These are phyloP conservation scores for Saxophila tyrrhenica DNA, from an alignment of 495 filamentous ascomycete species.

Conservation along the genomic window DNA sequence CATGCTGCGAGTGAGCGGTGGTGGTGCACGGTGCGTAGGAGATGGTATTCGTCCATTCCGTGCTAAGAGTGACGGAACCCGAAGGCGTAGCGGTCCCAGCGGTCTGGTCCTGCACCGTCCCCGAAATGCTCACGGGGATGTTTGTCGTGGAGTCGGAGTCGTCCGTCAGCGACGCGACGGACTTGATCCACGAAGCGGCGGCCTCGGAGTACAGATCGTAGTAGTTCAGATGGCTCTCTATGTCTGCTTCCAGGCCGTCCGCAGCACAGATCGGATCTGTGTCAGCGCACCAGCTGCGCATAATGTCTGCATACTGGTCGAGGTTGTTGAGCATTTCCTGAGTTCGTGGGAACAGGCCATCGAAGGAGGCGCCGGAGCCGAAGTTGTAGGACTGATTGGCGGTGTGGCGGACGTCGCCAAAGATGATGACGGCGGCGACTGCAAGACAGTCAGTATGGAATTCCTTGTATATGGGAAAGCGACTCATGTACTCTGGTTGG, in stretches of 20 bases:
- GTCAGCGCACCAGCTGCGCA: conserved; percentile 16
- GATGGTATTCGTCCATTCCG: background rate
- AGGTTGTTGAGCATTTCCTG: background rate
- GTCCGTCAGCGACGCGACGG: conserved; percentile 1
- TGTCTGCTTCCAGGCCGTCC: background rate
- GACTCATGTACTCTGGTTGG: conserved; percentile 7
- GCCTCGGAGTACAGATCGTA: conserved; percentile 14
- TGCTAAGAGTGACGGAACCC: background rate
- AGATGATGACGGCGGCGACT: conserved; percentile 15
- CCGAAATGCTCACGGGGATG: conserved; percentile 2
- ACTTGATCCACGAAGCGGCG: conserved; percentile 12
- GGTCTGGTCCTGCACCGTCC: conserved; percentile 7
- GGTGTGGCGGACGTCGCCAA: conserved; percentile 12
- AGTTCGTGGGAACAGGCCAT: conserved; percentile 11
- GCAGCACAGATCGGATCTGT: conserved; percentile 17
- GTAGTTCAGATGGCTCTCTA: conserved; percentile 13
- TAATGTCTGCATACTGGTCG: conserved; percentile 10
- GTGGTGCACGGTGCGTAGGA: conserved; percentile 2
- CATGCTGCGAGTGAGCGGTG: background rate
- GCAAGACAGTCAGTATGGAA: background rate
- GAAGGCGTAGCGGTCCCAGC: conserved; percentile 4
- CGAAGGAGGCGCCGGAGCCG: conserved; percentile 6
- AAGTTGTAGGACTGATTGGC: conserved; percentile 13
- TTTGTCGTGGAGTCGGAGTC: conserved; percentile 1
- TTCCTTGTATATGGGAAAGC: too few species aligned